Conservation (phyloP, 139 green algal species). For the Micractinium conductrix region DNA sequence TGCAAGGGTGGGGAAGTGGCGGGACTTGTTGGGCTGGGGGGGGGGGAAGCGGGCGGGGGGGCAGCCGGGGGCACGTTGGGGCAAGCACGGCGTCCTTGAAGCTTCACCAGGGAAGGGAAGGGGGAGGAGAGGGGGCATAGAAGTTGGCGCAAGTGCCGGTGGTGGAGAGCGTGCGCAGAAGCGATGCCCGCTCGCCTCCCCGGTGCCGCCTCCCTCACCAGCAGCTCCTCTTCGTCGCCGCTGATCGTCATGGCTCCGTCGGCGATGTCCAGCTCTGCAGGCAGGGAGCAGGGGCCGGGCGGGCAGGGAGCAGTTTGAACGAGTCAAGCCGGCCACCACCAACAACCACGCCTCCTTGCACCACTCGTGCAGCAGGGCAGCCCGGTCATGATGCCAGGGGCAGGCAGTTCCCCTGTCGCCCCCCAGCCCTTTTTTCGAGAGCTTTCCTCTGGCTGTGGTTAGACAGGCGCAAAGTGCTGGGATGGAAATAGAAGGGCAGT, state of each 20-base stretch:
- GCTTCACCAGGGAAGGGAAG: not conserved
- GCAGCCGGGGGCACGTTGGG: not conserved
- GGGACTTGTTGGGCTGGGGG: too few species aligned
- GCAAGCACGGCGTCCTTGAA: not conserved
- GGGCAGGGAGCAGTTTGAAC: not conserved
- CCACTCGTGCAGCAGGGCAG: not conserved
- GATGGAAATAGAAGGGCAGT: too few species aligned
- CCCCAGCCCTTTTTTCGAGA: too few species aligned
- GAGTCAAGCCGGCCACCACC: not conserved
- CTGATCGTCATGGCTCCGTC: not conserved
- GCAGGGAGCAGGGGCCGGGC: not conserved
- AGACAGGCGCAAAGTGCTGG: too few species aligned
- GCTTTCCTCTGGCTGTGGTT: too few species aligned
- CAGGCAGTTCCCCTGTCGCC: not conserved
- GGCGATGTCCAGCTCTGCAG: not conserved
- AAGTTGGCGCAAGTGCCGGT: not conserved
- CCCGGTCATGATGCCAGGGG: not conserved
- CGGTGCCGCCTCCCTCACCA: not conserved
- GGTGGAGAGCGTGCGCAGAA: not conserved
- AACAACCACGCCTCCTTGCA: not conserved
- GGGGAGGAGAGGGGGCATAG: not conserved
- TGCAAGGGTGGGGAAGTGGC: too few species aligned
- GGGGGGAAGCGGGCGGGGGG: not conserved
- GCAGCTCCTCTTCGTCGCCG: too few species aligned
- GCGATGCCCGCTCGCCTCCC: too few species aligned